Evolutionary conservation across 2,329 filamentous ascomycete species (phyloP).

Genomic region (Penicillium sp.): DNA sequence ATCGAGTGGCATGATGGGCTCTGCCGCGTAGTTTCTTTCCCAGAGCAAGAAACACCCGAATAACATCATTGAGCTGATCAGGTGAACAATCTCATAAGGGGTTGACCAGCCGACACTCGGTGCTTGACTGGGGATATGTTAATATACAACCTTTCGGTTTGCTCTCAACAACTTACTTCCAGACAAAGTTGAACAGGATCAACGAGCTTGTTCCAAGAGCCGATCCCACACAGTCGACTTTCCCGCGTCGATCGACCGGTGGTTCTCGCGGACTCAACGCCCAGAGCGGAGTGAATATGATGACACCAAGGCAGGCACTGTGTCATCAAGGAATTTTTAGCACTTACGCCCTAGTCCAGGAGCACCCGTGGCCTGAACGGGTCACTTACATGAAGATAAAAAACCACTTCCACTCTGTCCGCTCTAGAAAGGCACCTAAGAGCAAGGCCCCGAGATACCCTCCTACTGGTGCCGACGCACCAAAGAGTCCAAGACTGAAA

Average conservation of each 20-base stretch:
- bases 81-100: constrained; percentile 41
- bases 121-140: constrained; percentile 33
- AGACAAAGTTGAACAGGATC: constrained; percentile 51
- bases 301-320: constrained; percentile 23
- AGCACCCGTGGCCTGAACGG: background rate
- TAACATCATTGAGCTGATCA: constrained; percentile 38
- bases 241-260: constrained; percentile 36
- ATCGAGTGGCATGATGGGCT: constrained; percentile 47
- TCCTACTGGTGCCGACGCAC: constrained; percentile 47
- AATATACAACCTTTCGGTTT: background rate
- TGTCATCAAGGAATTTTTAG: background rate
- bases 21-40: constrained; percentile 39
- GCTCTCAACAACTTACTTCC: constrained; percentile 43
- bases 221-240: constrained; percentile 42
- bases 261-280: constrained; percentile 27
- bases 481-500: constrained; percentile 47
- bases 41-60: constrained; percentile 37
- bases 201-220: constrained; percentile 39
- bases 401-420: constrained; percentile 40
- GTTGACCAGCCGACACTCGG: constrained; percentile 46
- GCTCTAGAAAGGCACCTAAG: constrained; percentile 37
- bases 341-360: background rate
- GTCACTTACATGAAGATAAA: constrained; percentile 38
- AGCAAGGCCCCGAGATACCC: constrained; percentile 44
- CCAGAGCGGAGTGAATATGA: constrained; percentile 23